These are phyloP conservation scores for Lenzites betulinus DNA, from an alignment of 768 basidiomycete species.

Conservation along the genomic window DNA sequence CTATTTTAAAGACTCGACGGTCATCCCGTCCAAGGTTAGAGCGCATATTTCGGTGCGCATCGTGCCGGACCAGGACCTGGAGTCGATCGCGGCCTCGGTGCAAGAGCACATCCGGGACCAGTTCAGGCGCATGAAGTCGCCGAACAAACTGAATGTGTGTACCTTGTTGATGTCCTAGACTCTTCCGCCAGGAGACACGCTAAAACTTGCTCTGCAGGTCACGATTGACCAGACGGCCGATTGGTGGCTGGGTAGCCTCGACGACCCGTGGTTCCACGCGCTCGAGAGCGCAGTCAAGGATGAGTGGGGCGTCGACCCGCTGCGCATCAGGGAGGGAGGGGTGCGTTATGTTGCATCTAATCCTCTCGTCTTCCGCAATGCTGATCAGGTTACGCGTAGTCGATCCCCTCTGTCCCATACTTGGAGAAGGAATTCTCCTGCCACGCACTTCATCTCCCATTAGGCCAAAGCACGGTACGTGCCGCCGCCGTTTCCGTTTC, in stretches of 20 bases:
- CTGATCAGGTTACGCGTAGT: no score
- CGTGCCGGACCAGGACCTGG: constrained; percentile 89
- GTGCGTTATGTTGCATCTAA: no score
- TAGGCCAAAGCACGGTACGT: constrained; percentile 87
- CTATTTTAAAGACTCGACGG: constrained; percentile 84
- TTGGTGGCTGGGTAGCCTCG: constrained; percentile 94
- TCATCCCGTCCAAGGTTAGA: constrained; percentile 85
- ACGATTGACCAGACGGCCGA: constrained; percentile 81
- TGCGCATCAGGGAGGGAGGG: constrained; percentile 92
- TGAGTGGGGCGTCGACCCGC: constrained; percentile 85
- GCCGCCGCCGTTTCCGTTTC: not conserved
- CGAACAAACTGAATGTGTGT: constrained; percentile 71
- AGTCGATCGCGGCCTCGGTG: constrained; percentile 63
- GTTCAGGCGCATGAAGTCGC: constrained; percentile 63
- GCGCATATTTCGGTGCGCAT: constrained; percentile 89
- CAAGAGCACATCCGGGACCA: constrained; percentile 55
- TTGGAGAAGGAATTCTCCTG: constrained; percentile 91
- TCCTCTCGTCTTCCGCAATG: no score
- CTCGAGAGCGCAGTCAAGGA: constrained; percentile 80
- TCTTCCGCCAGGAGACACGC: not conserved
- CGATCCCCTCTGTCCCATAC: constrained; percentile 92
- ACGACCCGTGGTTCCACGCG: constrained; percentile 83
- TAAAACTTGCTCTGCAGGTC: constrained; percentile 46
- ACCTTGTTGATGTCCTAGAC: not conserved
- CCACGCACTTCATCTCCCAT: constrained; percentile 88